A percentile compares a stretch with the other conserved stretches of the same genome.
These are phyloP conservation scores for Monosporascus ibericus DNA, from an alignment of 2,329 filamentous ascomycete genomes.

Conservation along the genomic window DNA sequence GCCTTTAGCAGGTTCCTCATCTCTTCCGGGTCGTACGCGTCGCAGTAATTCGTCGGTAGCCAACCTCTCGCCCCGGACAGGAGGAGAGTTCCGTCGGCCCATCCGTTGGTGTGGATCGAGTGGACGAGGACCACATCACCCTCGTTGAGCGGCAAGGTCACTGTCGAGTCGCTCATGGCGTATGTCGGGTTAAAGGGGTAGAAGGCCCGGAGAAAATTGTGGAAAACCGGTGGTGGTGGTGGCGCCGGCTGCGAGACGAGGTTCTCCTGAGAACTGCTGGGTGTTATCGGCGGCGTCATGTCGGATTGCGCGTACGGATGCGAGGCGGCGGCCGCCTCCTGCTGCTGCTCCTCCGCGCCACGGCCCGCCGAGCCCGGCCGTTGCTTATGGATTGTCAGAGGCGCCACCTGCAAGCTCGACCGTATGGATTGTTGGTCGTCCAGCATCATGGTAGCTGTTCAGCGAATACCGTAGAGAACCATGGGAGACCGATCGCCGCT, in stretches of 20 bases:
- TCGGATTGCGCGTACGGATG: slow-evolving; percentile 48
- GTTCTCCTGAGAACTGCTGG: slow-evolving; percentile 60
- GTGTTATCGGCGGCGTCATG: slow-evolving; percentile 73
- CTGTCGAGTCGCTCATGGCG: slow-evolving; percentile 72
- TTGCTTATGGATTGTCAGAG: slow-evolving; percentile 47
- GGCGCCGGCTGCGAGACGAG: slow-evolving; percentile 35
- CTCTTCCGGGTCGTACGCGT: slow-evolving; percentile 83
- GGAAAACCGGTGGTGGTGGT: slow-evolving; percentile 51
- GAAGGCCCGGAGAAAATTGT: slow-evolving; percentile 91
- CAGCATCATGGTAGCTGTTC: slow-evolving; percentile 41
- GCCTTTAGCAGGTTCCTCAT: slow-evolving; percentile 82
- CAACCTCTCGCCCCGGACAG: slow-evolving; percentile 83
- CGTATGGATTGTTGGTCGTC: slow-evolving; percentile 40
- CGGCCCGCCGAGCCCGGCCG: slow-evolving; percentile 22
- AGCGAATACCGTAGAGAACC: slow-evolving; percentile 25
- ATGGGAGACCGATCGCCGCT: slow-evolving; percentile 25
- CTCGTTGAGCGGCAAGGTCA: slow-evolving; percentile 81
- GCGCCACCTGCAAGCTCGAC: slow-evolving; percentile 56
- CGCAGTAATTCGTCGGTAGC: slow-evolving; percentile 98
- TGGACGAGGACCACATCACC: slow-evolving; percentile 92
- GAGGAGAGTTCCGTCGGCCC: slow-evolving; percentile 91
- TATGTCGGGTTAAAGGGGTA: slow-evolving; percentile 83
- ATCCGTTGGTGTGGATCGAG: slow-evolving; percentile 95
- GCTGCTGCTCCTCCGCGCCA: slow-evolving; percentile 15
- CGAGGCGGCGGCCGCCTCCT: slow-evolving; percentile 22